Evolutionary conservation across 2,329 filamentous ascomycete species (phyloP).

Genomic region (Zopfia rhizophila): DNA sequence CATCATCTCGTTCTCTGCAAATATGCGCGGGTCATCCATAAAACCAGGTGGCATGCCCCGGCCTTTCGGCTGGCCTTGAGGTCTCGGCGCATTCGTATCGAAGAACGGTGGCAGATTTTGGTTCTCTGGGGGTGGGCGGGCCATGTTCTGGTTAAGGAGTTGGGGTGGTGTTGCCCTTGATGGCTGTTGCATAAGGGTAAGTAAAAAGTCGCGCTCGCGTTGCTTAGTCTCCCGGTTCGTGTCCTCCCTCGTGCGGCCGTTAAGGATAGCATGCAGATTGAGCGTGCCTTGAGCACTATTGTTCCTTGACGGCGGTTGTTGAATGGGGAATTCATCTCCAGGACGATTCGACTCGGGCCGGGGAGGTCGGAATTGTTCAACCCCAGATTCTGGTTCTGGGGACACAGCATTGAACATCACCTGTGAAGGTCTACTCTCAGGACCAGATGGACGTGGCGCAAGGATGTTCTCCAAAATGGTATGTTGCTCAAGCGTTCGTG

Average conservation of each 20-base stretch:
- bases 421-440: slow-evolving; percentile 44
- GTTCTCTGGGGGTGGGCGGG: slow-evolving; percentile 46
- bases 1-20: slow-evolving; percentile 43
- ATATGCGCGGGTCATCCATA: slow-evolving; percentile 49
- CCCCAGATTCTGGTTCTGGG: slow-evolving; percentile 37
- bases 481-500: slow-evolving; percentile 48
- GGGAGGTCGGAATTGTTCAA: slow-evolving; percentile 44
- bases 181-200: slow-evolving; percentile 80
- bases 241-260: slow-evolving; percentile 51
- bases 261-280: slow-evolving; percentile 48
- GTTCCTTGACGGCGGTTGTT: slow-evolving; percentile 42
- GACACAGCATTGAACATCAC: slow-evolving; percentile 48
- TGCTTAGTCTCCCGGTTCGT: slow-evolving; percentile 59
- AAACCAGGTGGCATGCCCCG: slow-evolving; percentile 50
- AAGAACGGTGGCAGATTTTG: slow-evolving; percentile 44
- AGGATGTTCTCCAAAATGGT: slow-evolving; percentile 49
- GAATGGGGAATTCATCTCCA: slow-evolving; percentile 42
- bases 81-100: slow-evolving; percentile 44
- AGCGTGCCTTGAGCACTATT: slow-evolving; percentile 43
- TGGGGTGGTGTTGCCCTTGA: slow-evolving; percentile 45
- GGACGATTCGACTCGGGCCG: slow-evolving; percentile 44
- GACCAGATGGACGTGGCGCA: slow-evolving; percentile 39
- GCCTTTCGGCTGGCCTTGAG: slow-evolving; percentile 51
- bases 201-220: slow-evolving; percentile 81
- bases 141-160: slow-evolving; percentile 44